A percentile compares a stretch with the other conserved stretches of the same genome.
phyloP scores from a whole-genome alignment of 2,329 filamentous ascomycete species.

The Colletotrichum filicis region DNA sequence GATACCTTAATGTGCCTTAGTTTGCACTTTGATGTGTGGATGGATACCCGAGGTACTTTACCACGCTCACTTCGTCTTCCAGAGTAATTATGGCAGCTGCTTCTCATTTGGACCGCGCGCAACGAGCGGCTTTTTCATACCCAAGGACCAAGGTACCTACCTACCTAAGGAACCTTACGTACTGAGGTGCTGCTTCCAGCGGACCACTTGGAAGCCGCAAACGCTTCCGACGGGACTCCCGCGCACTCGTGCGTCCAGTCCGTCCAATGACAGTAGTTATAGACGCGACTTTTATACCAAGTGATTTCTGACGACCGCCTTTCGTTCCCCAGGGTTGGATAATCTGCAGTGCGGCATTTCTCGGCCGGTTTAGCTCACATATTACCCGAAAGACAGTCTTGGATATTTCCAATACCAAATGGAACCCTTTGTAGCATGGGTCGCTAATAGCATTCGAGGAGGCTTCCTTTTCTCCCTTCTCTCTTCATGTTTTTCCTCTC shows the following conservation, averaged over 20 bases:
- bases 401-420: background rate
- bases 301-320: background rate
- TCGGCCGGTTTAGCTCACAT: background rate
- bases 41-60: background rate
- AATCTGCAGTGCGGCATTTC: conserved; percentile 4
- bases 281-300: background rate
- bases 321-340: background rate
- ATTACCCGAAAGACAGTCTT: background rate
- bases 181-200: background rate
- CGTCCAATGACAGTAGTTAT: background rate
- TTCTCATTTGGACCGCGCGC: background rate
- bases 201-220: background rate
- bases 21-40: background rate
- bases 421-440: too few relatives aligned
- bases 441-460: background rate
- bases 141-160: too few relatives aligned
- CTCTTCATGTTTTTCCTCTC: background rate
- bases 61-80: too few relatives aligned
- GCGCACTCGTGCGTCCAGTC: background rate
- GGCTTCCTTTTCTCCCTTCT: background rate
- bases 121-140: background rate
- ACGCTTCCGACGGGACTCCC: background rate
- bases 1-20: background rate
- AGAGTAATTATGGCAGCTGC: background rate
- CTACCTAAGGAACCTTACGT: too few relatives aligned